A percentile compares a stretch with the other conserved stretches of the same genome.
Evolutionary conservation across 2,329 filamentous ascomycete genomes (phyloP).

Genomic region (Claviceps pusilla): DNA sequence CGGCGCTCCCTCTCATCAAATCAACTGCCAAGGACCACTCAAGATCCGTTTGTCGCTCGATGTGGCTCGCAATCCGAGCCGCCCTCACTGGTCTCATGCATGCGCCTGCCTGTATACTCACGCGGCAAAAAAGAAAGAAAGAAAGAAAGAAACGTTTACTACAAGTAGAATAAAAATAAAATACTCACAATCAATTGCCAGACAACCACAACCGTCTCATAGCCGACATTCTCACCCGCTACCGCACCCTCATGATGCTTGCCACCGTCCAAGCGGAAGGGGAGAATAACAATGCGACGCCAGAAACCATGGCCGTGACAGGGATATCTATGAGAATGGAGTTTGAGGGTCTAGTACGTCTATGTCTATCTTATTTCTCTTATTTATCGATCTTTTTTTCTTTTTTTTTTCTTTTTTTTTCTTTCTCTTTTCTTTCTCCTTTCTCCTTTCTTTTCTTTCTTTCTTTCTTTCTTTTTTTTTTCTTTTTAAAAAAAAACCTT

Average conservation of each 20-base stretch:
- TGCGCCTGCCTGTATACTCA: not conserved
- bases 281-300: constrained; percentile 24
- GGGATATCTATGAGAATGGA: constrained; percentile 31
- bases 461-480: not conserved
- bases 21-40: too few relatives aligned
- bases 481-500: too few relatives aligned
- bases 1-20: not conserved
- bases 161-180: not conserved
- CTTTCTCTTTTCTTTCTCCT: not conserved
- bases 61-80: not conserved
- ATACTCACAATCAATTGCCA: constrained; percentile 6
- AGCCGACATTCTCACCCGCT: constrained; percentile 28
- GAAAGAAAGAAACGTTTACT: not conserved
- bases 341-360: constrained; percentile 26
- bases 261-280: constrained; percentile 27
- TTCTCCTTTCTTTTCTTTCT: not conserved
- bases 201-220: constrained; percentile 31
- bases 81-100: not conserved
- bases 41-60: too few relatives aligned
- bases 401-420: not conserved
- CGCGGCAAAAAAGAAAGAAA: not conserved
- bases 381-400: not conserved
- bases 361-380: too few relatives aligned
- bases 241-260: constrained; percentile 28
- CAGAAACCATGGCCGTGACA: constrained; percentile 26